These are phyloP conservation scores for Claviceps monticola DNA, from an alignment of 2,329 filamentous ascomycete species.

Conservation along the genomic window DNA sequence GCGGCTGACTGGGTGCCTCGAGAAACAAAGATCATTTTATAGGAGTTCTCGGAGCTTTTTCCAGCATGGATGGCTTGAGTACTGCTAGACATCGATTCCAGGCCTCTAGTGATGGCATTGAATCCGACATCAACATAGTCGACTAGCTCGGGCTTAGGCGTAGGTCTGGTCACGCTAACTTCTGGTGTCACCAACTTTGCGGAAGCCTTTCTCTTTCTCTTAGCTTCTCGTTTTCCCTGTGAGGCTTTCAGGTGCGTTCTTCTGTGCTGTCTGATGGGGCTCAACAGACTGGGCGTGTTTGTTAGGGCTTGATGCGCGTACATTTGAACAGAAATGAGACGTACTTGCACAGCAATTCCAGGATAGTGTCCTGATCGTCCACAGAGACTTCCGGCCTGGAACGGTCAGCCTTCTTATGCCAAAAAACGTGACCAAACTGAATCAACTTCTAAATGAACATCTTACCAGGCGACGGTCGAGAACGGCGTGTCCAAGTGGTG, in stretches of 20 bases:
- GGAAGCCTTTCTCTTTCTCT: constrained; percentile 36
- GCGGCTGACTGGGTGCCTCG: constrained; percentile 42
- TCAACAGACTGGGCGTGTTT: constrained; percentile 37
- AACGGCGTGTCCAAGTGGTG: constrained; percentile 55
- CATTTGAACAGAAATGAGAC: constrained; percentile 9
- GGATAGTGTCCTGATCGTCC: constrained; percentile 47
- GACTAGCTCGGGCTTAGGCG: constrained; percentile 35
- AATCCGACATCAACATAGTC: constrained; percentile 50
- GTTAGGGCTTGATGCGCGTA: not conserved
- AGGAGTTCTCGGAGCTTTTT: constrained; percentile 13
- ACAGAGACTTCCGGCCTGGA: constrained; percentile 45
- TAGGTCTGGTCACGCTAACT: constrained; percentile 7
- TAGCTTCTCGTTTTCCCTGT: constrained; percentile 42
- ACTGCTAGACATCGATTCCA: constrained; percentile 31
- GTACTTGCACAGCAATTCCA: constrained; percentile 55
- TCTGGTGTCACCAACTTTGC: constrained; percentile 9
- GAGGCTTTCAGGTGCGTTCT: constrained; percentile 39
- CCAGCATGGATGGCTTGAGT: not conserved
- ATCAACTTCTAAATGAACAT: not conserved
- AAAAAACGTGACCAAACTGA: not conserved
- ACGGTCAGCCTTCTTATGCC: not conserved
- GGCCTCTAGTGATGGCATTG: constrained; percentile 44
- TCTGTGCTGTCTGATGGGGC: constrained; percentile 50
- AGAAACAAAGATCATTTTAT: constrained; percentile 43
- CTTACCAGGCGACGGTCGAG: constrained; percentile 45